Base-by-base conservation (phyloP, 129 eudicot genomes). In the Flaveria ramosissima region DNA sequence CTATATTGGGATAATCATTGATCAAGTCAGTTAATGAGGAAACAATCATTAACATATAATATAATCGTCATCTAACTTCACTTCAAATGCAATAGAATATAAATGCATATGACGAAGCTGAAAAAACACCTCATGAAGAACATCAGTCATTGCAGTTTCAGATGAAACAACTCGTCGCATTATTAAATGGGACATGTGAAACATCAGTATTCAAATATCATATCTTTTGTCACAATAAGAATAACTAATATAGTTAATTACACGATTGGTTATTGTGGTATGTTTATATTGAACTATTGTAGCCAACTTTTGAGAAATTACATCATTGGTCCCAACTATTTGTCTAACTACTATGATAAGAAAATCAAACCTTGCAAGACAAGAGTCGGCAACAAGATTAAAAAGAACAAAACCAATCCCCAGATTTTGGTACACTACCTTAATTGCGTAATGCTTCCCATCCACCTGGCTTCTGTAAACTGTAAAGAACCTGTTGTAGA, bases 1-100 rank as follows among this genome's bases (percentile, higher is more conserved):
- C 99, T 64, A 94, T 94, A 65, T 94, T 94, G 41, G 97, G 99
- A 81, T 94, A n/a, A n/a, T n/a, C n/a, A n/a, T n/a, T n/a, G 99
- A 77, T 86, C 60, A 79, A 63, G 14, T 72, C 32, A 43, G 70
- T 69, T 26, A 19, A 56, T 52, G 48, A 71, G 10, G 0, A 30
- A 3, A 30, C 66, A 71, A 46, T 30, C 52, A 75, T 14, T 24
- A 60, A 60, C 39, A 41, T 24, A 11, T 60, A 46, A 21, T 62
- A 32, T 60, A 45, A 45, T 43, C 45, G 2, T 16, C 2, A 61
- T 43, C 14, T 24, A 62, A 74, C 9, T 45, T 39, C 12, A 62
- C 62, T 27, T 64, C 21, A 39, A 27, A 53, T 60, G 5, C 17
- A 56, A 46, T 42, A 45, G 24, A 2, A 65, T 42, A 16, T 8